Conservation (phyloP, 2,329 filamentous ascomycete species). For the Cladorrhinum sp. region DNA sequence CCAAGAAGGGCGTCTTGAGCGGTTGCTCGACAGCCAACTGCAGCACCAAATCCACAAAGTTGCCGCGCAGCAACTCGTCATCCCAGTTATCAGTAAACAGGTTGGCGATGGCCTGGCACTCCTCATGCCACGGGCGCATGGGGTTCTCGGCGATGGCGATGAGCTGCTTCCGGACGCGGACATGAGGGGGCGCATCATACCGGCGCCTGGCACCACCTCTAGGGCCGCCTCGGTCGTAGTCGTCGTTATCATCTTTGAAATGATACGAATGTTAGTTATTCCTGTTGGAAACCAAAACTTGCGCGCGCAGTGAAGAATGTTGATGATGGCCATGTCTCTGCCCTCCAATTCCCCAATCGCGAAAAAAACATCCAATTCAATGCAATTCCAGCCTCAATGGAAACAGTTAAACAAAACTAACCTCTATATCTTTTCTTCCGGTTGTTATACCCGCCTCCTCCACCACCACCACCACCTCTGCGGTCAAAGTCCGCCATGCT, state of each 20-base stretch:
- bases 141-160: constrained; percentile 79
- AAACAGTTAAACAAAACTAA: constrained; percentile 37
- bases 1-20: constrained; percentile 94
- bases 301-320: not conserved
- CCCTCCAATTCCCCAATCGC: not conserved
- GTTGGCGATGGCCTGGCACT: constrained; percentile 71
- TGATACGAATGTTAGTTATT: constrained; percentile 4
- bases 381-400: not conserved
- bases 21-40: constrained; percentile 87
- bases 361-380: not conserved
- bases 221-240: constrained; percentile 70
- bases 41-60: constrained; percentile 69
- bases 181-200: constrained; percentile 65
- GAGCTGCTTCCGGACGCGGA: constrained; percentile 74
- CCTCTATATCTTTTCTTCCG: constrained; percentile 81
- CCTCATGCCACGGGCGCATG: constrained; percentile 73
- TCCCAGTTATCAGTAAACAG: constrained; percentile 80
- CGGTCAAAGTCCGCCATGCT: constrained; percentile 58
- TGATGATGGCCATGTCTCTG: not conserved
- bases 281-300: not conserved
- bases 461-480: constrained; percentile 48
- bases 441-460: constrained; percentile 54
- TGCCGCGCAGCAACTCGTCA: constrained; percentile 71
- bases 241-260: constrained; percentile 63
- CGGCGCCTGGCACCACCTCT: constrained; percentile 64